Evolutionary conservation across 345 rosid genomes (phyloP), one percentile per base, ranked within the genome.

Genomic region (Hypericum perforatum): DNA sequence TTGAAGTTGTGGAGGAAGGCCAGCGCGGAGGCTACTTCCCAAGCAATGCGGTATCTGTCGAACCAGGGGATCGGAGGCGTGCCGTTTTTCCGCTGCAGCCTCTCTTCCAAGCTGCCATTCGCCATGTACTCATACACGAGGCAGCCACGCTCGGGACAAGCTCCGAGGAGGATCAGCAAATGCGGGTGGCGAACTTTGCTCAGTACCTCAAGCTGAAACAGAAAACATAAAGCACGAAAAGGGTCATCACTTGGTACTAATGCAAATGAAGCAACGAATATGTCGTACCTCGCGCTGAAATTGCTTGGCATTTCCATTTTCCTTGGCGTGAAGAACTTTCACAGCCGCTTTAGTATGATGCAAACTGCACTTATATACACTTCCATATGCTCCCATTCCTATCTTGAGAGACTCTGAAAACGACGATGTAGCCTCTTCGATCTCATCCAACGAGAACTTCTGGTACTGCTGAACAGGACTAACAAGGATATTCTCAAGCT

Each of bases 371-470:
- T 71, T 70, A 45, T 86, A 90, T 47, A 90, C 97, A 52, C 72
- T 69, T 63, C 97, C 97, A 61, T 82, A 84, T 14, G 86, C 94
- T 45, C 97, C 97, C 56, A 48, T 62, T 63, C 97, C 97, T 37
- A 90, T 74, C 66, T 62, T 80, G 40, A 70, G 77, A 43, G 76
- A 67, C 50, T 84, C 86, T 1, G 91, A 86, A 58, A 90, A 90
- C 0, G 86, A 86, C 41, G 82, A 90, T 15, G 97, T 84, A 32
- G 95, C 86, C 11, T 74, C 66, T 3, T 74, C 76, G 53, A 90
- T 83, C 60, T 90, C 94, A 54, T 90, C 94, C 97, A 91, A 90
- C 4, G 74, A 62, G 64, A 84, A 80, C 45, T 62, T 66, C 66
- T 63, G 79, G 70, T 74, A 86, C 41, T 61, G 86, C 66, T 54